These are phyloP conservation scores for Pseudogymnoascus sp. DNA, from an alignment of 2,329 filamentous ascomycete species.

Conservation along the genomic window DNA sequence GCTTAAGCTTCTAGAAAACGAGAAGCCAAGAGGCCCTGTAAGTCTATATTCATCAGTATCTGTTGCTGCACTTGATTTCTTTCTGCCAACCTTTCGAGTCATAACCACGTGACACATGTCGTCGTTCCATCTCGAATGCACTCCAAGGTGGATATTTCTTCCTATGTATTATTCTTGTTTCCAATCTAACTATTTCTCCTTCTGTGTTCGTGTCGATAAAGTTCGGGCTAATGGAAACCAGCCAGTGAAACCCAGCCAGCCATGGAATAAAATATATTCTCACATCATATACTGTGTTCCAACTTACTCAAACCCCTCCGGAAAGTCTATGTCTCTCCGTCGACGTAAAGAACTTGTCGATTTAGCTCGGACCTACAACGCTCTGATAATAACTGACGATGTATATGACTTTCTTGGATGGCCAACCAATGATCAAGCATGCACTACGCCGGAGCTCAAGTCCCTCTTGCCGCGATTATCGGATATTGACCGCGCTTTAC, in stretches of 20 bases:
- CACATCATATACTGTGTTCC: constrained; percentile 63
- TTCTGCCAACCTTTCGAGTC: background rate
- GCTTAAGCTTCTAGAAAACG: constrained; percentile 29
- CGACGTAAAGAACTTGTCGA: constrained; percentile 51
- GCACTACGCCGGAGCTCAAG: background rate
- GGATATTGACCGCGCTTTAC: constrained; percentile 48
- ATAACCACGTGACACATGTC: background rate
- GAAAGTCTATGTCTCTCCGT: constrained; percentile 53
- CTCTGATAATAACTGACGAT: constrained; percentile 60
- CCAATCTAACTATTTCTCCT: background rate
- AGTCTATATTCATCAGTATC: background rate
- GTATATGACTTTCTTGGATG: constrained; percentile 66
- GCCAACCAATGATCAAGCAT: constrained; percentile 27
- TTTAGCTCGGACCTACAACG: constrained; percentile 57
- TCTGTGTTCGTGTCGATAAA: background rate
- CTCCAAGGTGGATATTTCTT: background rate
- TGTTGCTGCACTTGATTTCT: background rate
- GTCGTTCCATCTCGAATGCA: background rate
- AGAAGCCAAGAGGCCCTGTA: constrained; percentile 13
- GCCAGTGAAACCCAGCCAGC: constrained; percentile 11
- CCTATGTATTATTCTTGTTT: background rate
- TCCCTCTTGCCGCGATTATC: constrained; percentile 47
- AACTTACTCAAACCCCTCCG: constrained; percentile 63
- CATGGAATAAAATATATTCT: constrained; percentile 54
- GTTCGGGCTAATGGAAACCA: background rate